A percentile compares a stretch with the other conserved stretches of the same genome.
Conservation (phyloP, 257 asterid species). For the Verbena officinalis region DNA sequence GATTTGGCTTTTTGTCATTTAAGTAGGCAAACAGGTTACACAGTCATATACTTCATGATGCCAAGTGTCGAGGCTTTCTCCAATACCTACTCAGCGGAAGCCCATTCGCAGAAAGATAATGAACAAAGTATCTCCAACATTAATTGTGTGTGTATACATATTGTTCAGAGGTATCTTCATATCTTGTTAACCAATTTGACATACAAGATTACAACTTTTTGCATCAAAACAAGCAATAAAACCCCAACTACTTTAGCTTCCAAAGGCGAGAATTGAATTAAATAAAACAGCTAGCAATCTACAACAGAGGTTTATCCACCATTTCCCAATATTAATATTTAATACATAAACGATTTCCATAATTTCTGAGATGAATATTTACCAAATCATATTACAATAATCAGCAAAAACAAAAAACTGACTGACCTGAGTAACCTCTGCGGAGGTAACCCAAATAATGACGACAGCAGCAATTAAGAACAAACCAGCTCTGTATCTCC, state of each 20-base stretch:
- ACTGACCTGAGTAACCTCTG: conserved; percentile 96
- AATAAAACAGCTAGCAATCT: not conserved
- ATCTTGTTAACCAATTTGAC: not conserved
- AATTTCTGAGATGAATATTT: conserved; percentile 9
- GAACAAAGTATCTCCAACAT: conserved; percentile 5
- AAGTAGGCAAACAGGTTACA: not conserved
- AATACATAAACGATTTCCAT: not conserved
- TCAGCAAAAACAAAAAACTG: not conserved
- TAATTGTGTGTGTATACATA: not conserved
- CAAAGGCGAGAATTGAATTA: not conserved
- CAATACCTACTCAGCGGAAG: not conserved
- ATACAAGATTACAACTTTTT: not conserved
- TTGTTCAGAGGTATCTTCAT: not conserved
- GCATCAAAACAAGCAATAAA: not conserved
- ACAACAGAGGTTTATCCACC: not conserved
- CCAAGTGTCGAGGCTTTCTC: conserved; percentile 15
- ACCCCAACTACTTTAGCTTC: not conserved
- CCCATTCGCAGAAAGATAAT: conserved; percentile 14
- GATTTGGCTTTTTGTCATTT: not conserved
- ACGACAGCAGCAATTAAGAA: conserved; percentile 89
- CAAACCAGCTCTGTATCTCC: conserved; percentile 87
- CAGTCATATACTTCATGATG: not conserved
- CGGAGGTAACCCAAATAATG: conserved; percentile 96
- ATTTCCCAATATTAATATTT: not conserved
- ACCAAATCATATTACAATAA: conserved; percentile 2